Evolutionary conservation across 805 yeast species (phyloP).

Genomic region (Candida taoyuanica): DNA sequence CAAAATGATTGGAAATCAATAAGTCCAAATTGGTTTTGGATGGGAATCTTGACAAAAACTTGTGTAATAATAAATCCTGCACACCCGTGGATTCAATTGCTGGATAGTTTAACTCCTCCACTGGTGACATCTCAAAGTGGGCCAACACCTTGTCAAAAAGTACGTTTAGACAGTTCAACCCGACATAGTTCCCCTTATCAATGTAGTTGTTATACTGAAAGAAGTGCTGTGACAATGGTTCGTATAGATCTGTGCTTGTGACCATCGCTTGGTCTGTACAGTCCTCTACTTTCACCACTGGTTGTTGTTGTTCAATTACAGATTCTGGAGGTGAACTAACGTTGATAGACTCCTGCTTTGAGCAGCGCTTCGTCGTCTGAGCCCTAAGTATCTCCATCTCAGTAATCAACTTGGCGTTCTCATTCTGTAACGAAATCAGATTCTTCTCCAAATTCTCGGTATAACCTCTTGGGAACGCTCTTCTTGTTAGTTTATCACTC

Average conservation of each 20-base stretch:
- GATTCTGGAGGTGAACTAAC: no score
- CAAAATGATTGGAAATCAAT: constrained; percentile 25
- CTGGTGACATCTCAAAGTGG: constrained; percentile 16
- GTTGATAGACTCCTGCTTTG: background rate
- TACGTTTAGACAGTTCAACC: constrained; percentile 23
- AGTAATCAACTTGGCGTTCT: constrained; percentile 36
- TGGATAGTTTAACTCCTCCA: constrained; percentile 29
- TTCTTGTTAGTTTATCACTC: constrained; percentile 66
- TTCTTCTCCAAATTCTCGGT: constrained; percentile 69
- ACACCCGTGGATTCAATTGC: constrained; percentile 23
- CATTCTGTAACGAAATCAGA: constrained; percentile 56
- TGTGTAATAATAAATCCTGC: constrained; percentile 14
- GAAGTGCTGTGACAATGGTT: constrained; percentile 18
- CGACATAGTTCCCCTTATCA: constrained; percentile 23
- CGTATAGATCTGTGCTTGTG: no score
- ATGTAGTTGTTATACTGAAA: constrained; percentile 24
- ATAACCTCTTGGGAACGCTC: constrained; percentile 79
- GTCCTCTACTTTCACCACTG: no score
- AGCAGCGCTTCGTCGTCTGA: no score
- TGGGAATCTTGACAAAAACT: constrained; percentile 25
- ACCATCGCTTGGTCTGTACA: no score
- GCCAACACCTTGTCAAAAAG: constrained; percentile 18
- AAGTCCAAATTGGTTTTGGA: constrained; percentile 26
- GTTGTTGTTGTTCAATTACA: no score
- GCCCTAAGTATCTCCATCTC: constrained; percentile 29